These are phyloP conservation scores for Nannochloris sp. DNA, from an alignment of 139 green algal species.

Conservation along the genomic window DNA sequence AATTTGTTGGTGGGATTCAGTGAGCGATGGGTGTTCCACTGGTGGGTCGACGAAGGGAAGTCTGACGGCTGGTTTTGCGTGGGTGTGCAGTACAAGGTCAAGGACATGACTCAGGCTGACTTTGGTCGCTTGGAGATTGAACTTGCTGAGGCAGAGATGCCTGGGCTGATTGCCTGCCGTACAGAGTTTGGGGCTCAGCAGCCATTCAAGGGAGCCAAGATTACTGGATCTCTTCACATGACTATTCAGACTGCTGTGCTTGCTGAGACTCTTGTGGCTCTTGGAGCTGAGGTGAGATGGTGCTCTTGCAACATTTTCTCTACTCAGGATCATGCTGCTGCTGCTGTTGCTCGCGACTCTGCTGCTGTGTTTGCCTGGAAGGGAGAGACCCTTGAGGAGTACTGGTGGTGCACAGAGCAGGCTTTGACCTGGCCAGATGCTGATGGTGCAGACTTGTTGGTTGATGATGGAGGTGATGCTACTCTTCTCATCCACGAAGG, in stretches of 20 bases:
- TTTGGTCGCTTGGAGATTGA: constrained; percentile 98
- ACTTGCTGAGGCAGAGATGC: constrained; percentile 97
- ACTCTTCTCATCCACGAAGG: constrained; percentile 99
- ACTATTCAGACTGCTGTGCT: constrained; percentile 99
- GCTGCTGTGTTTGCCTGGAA: constrained; percentile 98
- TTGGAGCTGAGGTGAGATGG: constrained; percentile 95
- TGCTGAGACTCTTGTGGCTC: constrained; percentile 93
- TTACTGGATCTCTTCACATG: constrained; percentile 98
- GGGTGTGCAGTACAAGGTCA: constrained; percentile 83
- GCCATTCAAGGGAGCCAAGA: constrained; percentile 87
- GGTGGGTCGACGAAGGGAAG: background rate
- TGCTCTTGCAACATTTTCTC: constrained; percentile 99
- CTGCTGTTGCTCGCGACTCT: constrained; percentile 91
- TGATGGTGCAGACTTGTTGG: constrained; percentile 86
- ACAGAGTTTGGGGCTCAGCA: constrained; percentile 86
- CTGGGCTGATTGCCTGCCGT: constrained; percentile 89
- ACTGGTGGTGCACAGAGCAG: constrained; percentile 99
- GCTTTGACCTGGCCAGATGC: constrained; percentile 79
- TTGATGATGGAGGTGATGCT: constrained; percentile 97
- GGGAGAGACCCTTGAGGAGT: constrained; percentile 99
- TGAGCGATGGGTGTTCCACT: background rate
- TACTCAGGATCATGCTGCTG: constrained; percentile 96
- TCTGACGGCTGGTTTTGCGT: background rate
- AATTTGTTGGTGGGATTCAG: background rate
- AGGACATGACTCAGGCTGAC: constrained; percentile 91